Conservation (phyloP, 257 asterid species). For the Apocynum venetum region DNA sequence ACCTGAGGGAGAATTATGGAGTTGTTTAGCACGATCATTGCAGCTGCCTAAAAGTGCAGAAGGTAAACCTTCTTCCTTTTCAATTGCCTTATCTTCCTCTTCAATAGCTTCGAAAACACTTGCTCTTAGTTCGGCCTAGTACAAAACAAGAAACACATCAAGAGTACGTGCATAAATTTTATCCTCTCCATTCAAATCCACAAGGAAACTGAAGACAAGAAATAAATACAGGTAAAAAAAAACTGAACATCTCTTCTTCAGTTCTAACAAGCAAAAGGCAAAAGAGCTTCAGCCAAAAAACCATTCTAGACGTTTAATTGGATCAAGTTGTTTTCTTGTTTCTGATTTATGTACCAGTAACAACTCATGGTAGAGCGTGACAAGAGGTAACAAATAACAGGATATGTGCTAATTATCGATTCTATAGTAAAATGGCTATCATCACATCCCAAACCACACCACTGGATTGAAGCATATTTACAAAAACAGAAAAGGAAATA, state of each 20-base stretch:
- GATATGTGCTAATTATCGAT: not conserved
- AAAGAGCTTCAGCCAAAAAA: not conserved
- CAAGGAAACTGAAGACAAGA: not conserved
- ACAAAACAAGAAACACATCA: constrained; percentile 11
- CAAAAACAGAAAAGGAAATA: not conserved
- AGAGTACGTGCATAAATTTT: not conserved
- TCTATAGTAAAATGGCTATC: not conserved
- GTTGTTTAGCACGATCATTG: constrained; percentile 87
- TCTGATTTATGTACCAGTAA: not conserved
- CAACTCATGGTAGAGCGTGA: not conserved
- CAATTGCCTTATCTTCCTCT: constrained; percentile 80
- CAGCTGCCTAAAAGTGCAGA: constrained; percentile 96
- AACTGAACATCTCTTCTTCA: not conserved
- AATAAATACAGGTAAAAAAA: not conserved
- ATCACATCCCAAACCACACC: not conserved
- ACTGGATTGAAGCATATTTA: not conserved
- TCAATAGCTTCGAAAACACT: constrained; percentile 97
- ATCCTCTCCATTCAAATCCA: not conserved
- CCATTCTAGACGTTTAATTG: not conserved
- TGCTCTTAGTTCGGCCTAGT: constrained; percentile 91
- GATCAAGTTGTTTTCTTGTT: not conserved
- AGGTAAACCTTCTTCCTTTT: constrained; percentile 77
- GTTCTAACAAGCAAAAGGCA: not conserved
- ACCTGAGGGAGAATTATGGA: constrained; percentile 95
- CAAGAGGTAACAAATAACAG: not conserved